A percentile compares a stretch with the other conserved stretches of the same genome.
Evolutionary conservation across 139 green algal genomes (phyloP).

Genomic region (Chlamydomonas incerta): DNA sequence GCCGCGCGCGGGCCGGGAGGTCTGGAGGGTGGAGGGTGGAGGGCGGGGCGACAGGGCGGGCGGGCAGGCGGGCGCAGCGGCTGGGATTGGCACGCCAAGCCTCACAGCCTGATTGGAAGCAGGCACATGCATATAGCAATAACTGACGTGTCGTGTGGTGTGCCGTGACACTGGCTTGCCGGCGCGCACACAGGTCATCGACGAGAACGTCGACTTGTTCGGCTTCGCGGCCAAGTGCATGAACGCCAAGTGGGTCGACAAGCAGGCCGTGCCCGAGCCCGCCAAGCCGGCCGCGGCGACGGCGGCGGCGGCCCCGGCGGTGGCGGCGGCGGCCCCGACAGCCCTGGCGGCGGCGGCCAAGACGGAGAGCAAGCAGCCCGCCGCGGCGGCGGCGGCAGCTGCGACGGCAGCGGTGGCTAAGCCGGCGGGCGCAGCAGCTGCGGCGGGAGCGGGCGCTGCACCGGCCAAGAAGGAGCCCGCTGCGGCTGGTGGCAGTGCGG

Average conservation of each 20-base stretch:
- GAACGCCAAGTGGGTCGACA: slow-evolving; percentile 39
- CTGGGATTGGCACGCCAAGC: no score
- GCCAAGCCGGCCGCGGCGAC: background rate
- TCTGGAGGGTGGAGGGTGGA: no score
- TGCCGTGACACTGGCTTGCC: no score
- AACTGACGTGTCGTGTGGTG: no score
- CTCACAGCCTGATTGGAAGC: no score
- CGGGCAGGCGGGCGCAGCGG: no score
- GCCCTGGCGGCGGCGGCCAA: no score
- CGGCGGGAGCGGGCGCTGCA: background rate
- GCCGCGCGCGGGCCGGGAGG: background rate
- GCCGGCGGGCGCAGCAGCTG: background rate
- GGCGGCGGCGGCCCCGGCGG: background rate
- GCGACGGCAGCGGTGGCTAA: background rate
- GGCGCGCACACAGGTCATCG: slow-evolving; percentile 82
- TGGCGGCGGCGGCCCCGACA: background rate
- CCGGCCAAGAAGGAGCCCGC: no score
- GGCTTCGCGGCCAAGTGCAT: slow-evolving; percentile 58
- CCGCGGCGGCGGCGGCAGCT: background rate
- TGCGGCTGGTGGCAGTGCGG: no score
- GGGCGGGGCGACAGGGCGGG: no score
- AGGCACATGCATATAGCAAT: no score
- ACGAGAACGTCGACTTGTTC: slow-evolving; percentile 68
- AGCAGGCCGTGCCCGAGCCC: background rate
- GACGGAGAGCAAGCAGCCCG: no score